Evolutionary conservation across 495 filamentous ascomycete genomes (phyloP), one percentile per base, ranked within the genome.

Genomic region (Geoglossum glabrum): DNA sequence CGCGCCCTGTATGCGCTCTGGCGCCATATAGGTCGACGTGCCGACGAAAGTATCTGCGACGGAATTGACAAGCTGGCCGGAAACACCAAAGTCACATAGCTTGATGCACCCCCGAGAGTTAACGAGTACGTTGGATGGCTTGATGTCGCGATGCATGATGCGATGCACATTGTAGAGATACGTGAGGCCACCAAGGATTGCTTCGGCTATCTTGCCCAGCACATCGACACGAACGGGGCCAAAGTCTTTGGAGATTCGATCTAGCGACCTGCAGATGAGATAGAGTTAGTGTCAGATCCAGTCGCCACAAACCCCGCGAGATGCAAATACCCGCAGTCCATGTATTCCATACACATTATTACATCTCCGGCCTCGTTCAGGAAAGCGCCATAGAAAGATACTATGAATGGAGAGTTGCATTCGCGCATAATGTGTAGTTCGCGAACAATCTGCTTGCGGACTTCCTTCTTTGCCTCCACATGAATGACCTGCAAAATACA

Each of bases 341-440:
- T 95, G 65, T 98, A 96, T 68, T 98, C 92, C 92, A 98, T 98
- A 68, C 92, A 98, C 84, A 98, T 84, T 60, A 96, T 88, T 60
- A 98, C 93, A 71, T 97, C 92, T 61, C 92, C 85, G 49, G 83
- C 84, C 63, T 95, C 87, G 64, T 95, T 95, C 59, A 96, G 78
- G 70, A 97, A 97, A 25, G 92, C 92, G 51, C 92, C 92, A 64
- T 96, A 96, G 69, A 97, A 97, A 15, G 82, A 93, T 26, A 98
- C 92, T 64, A 98, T 97, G 66, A 89, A 87, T 43, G 90, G 86
- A 8, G 85, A 95, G 60, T 95, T 92, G 71, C 92, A 97, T 60
- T 95, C 90, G 67, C 95, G 88, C 79, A 96, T 96, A 63, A 98
- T 95, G 65, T 95, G 87, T 25, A 98, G 78, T 67, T 98, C 92